Base-by-base conservation (phyloP, 352 stramenopile genomes). In the Phytophthora pseudosyringae region DNA sequence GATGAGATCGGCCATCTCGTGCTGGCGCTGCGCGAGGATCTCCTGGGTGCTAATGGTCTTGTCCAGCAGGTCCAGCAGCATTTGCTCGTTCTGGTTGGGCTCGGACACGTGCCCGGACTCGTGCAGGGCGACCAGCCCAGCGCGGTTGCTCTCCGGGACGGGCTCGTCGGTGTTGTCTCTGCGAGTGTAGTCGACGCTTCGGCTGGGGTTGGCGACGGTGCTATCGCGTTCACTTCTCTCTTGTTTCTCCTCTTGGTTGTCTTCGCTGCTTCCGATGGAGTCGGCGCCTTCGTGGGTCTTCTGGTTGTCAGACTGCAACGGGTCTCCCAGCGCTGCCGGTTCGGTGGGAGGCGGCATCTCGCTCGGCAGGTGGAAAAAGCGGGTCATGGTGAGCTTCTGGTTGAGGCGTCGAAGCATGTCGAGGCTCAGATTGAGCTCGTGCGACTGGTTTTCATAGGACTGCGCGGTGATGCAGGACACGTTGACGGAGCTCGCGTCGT, bases 21-120 rank as follows among this genome's bases (percentile, higher is more conserved):
- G 70, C 67, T 93, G 85, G 62, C 88, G 82, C 21, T 83, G 75
- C 0, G 83, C 82, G n/a, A 93, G 72, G 44, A 93, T 79, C 53
- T 90, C 81, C 48, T 93, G 85, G 3, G 85, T 93, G 21, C 71
- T 82, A 56, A 93, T 91, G 15, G 85, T 93, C 58, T 88, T 87
- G 69, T 91, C 82, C 26, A 93, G 69, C 32, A 93, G 63, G 39
- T 90, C 81, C 51, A 91, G 67, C 67, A 93, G 80, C 75, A 90
- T 78, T 57, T 83, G 81, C 50, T 90, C 79, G 32, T 90, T 88
- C 49, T 81, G 59, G 51, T 92, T 89, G 25, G 88, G 58, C 38
- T 70, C 63, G 4, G 74, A 80, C 0, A 55, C 47, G n/a, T 82
- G 61, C 1, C 33, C 57, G 9, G 73, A 53, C 28, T 81, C 48